Evolutionary conservation across 2,329 filamentous ascomycete genomes (phyloP), one percentile per base, ranked within the genome.

Genomic region (Talaromyces sp.): DNA sequence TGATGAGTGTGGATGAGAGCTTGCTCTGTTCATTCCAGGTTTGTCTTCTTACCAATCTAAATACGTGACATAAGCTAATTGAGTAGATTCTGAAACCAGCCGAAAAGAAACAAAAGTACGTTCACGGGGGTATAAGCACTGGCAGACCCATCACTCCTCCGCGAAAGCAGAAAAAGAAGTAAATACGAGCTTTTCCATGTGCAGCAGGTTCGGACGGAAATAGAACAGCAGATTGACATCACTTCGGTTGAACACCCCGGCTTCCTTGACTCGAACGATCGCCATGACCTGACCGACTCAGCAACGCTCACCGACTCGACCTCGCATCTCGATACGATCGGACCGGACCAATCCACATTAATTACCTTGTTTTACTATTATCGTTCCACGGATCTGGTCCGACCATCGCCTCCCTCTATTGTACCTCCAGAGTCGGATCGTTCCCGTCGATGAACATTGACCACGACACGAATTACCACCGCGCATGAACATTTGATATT

Each of bases 71-170:
- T 22, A 13, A 14, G 31, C 52, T 56, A 56, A 56, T 24, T 37
- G 52, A 39, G n/a, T 72, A 96, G 92, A 98, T 99, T 78, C 86
- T 99, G 84, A 99, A 98, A 85, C 95, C 95, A 76, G 95, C 95
- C 81, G 95, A 99, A 88, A 99, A 99, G 90, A 99, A 99, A 90
- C 94, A 97, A 92, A 98, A 98, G 93, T 98, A 96, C 85, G 93
- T 96, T 78, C 86, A 88, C 83, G 85, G 84, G 83, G 85, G 86
- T 83, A 85, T 90, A 81, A 88, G 86, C 82, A 85, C 85, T 82
- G 84, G 86, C 83, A 86, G 84, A 83, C 85, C 87, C 79, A 83
- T 86, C 81, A 88, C 87, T 85, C 84, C 88, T 84, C 86, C 87
- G 80, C 84, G 85, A 83, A 91, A 89, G 81, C 84, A 86, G 79